phyloP scores from a whole-genome alignment of 2,329 filamentous ascomycete genomes.

The Epichloe elymi region DNA sequence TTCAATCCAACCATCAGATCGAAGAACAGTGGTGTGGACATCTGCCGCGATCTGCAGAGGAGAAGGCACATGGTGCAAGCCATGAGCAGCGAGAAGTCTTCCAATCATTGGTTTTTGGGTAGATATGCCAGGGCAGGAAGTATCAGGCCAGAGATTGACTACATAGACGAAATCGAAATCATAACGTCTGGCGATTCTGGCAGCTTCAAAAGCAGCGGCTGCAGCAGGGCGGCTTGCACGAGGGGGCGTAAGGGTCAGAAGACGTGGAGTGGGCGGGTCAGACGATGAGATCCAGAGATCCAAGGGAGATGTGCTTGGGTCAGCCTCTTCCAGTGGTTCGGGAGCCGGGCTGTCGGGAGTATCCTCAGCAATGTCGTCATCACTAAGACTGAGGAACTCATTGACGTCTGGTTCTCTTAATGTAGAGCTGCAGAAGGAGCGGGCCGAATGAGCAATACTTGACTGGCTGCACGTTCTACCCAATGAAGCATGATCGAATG shows the following conservation, averaged over 20 bases:
- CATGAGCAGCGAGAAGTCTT: conserved; percentile 41
- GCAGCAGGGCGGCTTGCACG: conserved; percentile 29
- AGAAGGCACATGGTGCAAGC: conserved; percentile 34
- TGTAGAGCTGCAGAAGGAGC: conserved; percentile 20
- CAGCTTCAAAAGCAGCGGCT: conserved; percentile 39
- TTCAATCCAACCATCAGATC: conserved; percentile 38
- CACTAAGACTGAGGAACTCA: conserved; percentile 40
- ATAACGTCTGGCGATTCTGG: conserved; percentile 41
- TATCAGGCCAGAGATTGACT: conserved; percentile 41
- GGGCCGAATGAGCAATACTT: conserved; percentile 17
- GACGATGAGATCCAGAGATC: conserved; percentile 12
- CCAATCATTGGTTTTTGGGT: conserved; percentile 25
- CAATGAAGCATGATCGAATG: conserved; percentile 13
- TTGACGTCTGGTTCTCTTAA: conserved; percentile 38
- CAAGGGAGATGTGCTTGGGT: conserved; percentile 6
- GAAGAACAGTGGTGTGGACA: conserved; percentile 37
- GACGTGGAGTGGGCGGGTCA: conserved; percentile 15
- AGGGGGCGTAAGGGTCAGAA: conserved; percentile 33
- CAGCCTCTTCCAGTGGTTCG: conserved; percentile 1
- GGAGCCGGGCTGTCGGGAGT: conserved; percentile 11
- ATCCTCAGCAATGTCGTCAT: conserved; percentile 44
- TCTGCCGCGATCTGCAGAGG: conserved; percentile 38
- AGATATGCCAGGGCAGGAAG: conserved; percentile 7
- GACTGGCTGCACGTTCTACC: conserved; percentile 17
- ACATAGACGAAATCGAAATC: conserved; percentile 47